Conservation (phyloP, 1,284 basidiomycete species). For the Leucoagaricus sp. region DNA sequence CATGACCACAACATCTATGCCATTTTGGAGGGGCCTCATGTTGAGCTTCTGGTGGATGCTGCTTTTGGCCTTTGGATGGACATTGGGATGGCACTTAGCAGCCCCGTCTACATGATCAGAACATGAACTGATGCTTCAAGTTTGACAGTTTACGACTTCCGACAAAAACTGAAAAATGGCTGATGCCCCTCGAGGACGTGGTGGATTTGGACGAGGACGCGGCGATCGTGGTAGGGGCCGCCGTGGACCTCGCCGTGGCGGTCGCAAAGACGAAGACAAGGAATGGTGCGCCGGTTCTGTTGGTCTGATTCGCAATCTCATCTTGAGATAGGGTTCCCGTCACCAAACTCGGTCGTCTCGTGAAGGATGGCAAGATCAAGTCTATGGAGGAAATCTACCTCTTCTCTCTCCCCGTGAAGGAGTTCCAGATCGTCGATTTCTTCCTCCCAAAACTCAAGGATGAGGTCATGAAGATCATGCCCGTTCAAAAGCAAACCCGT, state of each 20-base stretch:
- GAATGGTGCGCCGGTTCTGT: constrained; percentile 77
- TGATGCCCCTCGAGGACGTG: constrained; percentile 76
- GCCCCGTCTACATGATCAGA: neutral
- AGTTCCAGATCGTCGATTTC: constrained; percentile 97
- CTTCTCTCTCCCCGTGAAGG: constrained; percentile 99
- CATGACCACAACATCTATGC: neutral
- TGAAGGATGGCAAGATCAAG: constrained; percentile 99
- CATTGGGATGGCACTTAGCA: constrained; percentile 3
- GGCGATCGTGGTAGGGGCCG: constrained; percentile 84
- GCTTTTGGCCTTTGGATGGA: constrained; percentile 29
- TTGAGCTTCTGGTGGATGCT: constrained; percentile 35
- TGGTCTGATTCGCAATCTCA: constrained; percentile 3
- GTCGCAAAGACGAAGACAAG: constrained; percentile 99
- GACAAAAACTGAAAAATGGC: constrained; percentile 57
- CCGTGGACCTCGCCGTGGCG: constrained; percentile 91
- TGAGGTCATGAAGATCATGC: constrained; percentile 99
- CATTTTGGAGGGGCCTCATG: neutral
- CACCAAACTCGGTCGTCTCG: constrained; percentile 98
- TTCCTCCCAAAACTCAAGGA: constrained; percentile 99
- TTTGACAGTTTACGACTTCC: constrained; percentile 13
- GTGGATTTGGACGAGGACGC: constrained; percentile 89
- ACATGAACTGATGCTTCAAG: neutral
- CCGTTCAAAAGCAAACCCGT: constrained; percentile 99
- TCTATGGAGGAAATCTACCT: constrained; percentile 99
- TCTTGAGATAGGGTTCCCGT: constrained; percentile 80